A percentile compares a stretch with the other conserved stretches of the same genome.
These are phyloP conservation scores for Quercus rubra DNA, from an alignment of 306 rosid species.

Conservation along the genomic window DNA sequence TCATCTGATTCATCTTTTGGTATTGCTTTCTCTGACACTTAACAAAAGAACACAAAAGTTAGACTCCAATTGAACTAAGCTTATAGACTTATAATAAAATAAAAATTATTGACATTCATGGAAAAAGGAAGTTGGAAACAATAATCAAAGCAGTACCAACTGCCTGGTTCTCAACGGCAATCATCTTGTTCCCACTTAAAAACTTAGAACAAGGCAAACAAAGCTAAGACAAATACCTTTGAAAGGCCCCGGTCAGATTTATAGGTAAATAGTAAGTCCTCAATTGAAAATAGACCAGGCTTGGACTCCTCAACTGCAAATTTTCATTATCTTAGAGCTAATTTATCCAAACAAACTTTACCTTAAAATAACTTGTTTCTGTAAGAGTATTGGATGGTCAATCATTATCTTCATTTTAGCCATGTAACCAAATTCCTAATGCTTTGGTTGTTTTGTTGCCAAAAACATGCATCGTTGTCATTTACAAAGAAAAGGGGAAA, in stretches of 20 bases:
- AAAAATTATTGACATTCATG: too few relatives aligned
- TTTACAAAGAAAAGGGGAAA: background rate
- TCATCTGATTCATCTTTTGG: background rate
- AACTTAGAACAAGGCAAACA: background rate
- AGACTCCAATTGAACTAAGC: background rate
- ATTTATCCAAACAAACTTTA: too few relatives aligned
- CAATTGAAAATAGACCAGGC: too few relatives aligned
- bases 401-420: too few relatives aligned
- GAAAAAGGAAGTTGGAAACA: background rate
- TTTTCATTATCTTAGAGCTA: too few relatives aligned
- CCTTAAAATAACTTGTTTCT: too few relatives aligned
- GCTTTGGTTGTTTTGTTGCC: background rate
- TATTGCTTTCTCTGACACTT: background rate
- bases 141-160: background rate
- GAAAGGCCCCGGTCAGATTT: background rate
- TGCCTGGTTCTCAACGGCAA: background rate
- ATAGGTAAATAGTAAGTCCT: too few relatives aligned
- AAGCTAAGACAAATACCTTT: background rate
- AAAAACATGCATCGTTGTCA: background rate
- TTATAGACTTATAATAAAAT: too few relatives aligned
- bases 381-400: too few relatives aligned
- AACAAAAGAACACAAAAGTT: background rate
- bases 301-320: too few relatives aligned
- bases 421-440: too few relatives aligned
- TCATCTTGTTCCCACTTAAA: background rate